Conservation (phyloP, 345 rosid genomes). For the Citrus inodora region DNA sequence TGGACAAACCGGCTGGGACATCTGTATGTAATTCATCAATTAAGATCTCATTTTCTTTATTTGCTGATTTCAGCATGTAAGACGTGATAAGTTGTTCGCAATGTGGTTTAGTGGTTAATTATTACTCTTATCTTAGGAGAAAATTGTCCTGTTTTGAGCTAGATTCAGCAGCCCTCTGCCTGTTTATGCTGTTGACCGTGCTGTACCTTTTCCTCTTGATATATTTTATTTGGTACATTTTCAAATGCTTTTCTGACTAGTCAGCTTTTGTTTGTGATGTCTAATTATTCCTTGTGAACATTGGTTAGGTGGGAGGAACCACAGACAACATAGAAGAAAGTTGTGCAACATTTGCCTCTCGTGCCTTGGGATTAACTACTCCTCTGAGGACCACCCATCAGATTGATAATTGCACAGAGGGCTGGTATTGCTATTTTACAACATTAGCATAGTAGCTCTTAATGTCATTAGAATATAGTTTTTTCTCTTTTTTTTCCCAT, state of each 20-base stretch:
- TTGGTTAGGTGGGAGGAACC: constrained; percentile 83
- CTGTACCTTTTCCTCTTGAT: neutral
- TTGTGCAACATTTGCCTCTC: constrained; percentile 84
- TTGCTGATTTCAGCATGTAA: neutral
- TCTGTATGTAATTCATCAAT: constrained; percentile 52
- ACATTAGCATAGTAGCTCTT: neutral
- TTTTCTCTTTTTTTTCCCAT: neutral
- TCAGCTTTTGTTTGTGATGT: neutral
- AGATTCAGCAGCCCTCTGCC: neutral
- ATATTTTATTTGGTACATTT: neutral
- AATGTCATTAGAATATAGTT: neutral
- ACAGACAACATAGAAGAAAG: constrained; percentile 90
- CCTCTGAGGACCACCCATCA: constrained; percentile 89
- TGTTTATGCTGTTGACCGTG: neutral
- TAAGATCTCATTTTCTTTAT: neutral
- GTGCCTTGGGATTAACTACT: constrained; percentile 56
- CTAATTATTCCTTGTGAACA: constrained; percentile 1
- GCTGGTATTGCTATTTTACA: constrained; percentile 50
- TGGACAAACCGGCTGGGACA: constrained; percentile 96
- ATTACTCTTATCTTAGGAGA: neutral
- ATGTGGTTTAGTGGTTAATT: neutral
- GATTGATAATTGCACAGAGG: constrained; percentile 96
- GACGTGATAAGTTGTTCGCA: neutral
- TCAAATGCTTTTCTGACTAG: neutral
- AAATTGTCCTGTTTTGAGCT: neutral